Percentiles rank a stretch among this genome's conserved stretches.
Evolutionary conservation across 2,329 filamentous ascomycete genomes (phyloP).

Genomic region (Fusarium clavum): DNA sequence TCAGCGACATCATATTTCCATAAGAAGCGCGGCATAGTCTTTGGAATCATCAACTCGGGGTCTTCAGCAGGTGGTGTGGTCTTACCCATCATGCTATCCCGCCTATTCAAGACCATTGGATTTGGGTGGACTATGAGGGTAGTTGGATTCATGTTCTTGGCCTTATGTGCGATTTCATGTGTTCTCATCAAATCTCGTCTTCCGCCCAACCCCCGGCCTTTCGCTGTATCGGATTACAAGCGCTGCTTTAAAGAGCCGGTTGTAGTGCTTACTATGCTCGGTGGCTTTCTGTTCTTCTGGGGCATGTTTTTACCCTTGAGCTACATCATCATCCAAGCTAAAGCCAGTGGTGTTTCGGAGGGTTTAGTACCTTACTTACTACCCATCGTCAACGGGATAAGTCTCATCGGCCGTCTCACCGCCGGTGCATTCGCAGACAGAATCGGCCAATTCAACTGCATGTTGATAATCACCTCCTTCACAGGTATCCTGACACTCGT

Average conservation of each 20-base stretch:
- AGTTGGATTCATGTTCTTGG: background rate
- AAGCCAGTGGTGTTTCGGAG: rapidly evolving
- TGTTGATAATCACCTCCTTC: background rate
- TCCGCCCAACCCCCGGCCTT: rapidly evolving
- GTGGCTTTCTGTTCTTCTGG: slow-evolving; percentile 1
- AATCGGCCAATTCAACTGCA: background rate
- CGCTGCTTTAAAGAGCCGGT: rapidly evolving
- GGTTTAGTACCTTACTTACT: background rate
- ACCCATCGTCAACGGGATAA: background rate
- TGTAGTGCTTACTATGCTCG: background rate
- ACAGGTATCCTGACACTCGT: background rate
- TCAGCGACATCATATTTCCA: background rate
- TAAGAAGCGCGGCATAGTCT: background rate
- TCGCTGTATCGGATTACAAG: rapidly evolving
- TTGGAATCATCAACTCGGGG: background rate
- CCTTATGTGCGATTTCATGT: background rate
- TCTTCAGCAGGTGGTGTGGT: background rate
- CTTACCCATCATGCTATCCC: background rate
- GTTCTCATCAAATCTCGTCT: rapidly evolving
- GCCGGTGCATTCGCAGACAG: background rate
- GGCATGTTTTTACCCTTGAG: background rate
- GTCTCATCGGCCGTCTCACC: background rate
- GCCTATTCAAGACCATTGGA: rapidly evolving
- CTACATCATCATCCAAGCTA: slow-evolving; percentile 1
- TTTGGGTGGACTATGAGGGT: background rate